Conservation (phyloP, 495 filamentous ascomycete species). For the Chaetomium fimeti region DNA sequence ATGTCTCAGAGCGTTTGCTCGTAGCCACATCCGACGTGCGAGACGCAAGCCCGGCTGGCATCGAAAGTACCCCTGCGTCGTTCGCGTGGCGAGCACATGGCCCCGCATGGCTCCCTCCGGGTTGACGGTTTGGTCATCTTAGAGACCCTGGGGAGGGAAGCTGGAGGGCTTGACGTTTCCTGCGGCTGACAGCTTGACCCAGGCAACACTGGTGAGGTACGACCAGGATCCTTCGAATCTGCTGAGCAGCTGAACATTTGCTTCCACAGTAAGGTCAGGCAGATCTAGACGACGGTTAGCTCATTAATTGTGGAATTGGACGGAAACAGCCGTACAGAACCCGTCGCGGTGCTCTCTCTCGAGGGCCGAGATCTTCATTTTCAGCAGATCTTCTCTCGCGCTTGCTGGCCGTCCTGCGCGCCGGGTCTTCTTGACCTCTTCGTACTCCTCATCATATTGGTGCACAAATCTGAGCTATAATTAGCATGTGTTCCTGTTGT, state of each 20-base stretch:
- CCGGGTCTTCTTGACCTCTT: constrained; percentile 67
- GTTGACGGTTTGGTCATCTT: not conserved
- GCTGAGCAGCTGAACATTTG: constrained; percentile 46
- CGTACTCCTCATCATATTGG: constrained; percentile 73
- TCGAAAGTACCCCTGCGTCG: constrained; percentile 4
- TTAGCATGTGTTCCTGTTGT: not conserved
- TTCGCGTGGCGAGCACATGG: constrained; percentile 6
- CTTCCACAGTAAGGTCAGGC: constrained; percentile 49
- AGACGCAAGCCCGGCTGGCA: constrained; percentile 8
- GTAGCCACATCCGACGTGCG: constrained; percentile 6
- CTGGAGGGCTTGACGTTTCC: constrained; percentile 56
- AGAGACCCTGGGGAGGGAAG: constrained; percentile 60
- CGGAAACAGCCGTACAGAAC: constrained; percentile 56
- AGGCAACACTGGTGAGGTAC: constrained; percentile 52
- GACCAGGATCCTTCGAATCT: constrained; percentile 56
- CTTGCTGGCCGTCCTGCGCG: constrained; percentile 79
- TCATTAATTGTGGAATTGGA: not conserved
- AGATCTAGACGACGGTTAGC: constrained; percentile 43
- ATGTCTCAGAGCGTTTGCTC: constrained; percentile 21
- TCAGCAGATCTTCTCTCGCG: constrained; percentile 71
- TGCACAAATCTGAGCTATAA: constrained; percentile 61
- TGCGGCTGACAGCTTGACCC: constrained; percentile 60
- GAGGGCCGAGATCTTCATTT: constrained; percentile 66
- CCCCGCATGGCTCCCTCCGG: constrained; percentile 2
- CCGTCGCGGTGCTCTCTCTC: constrained; percentile 80